phyloP scores from a whole-genome alignment of 2,329 filamentous ascomycete genomes.

The Trichoderma breve region DNA sequence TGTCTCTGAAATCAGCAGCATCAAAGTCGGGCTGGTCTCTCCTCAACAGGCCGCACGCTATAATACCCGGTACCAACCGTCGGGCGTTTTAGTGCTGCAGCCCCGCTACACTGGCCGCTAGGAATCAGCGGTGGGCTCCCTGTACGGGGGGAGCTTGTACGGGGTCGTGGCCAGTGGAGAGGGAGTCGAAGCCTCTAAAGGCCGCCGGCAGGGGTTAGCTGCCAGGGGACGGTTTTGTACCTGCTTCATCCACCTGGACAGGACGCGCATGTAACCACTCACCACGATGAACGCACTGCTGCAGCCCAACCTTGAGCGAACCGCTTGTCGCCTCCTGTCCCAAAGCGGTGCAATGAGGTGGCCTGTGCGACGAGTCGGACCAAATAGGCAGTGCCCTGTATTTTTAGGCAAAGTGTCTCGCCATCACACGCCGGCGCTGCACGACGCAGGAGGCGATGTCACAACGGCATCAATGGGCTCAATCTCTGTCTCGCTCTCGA shows the following conservation, averaged over 20 bases:
- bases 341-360: not conserved
- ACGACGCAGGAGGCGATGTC: not conserved
- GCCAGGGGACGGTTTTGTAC: not conserved
- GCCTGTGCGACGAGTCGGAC: not conserved
- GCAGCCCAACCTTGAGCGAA: not conserved
- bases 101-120: slow-evolving; percentile 11
- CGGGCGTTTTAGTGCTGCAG: slow-evolving; percentile 6
- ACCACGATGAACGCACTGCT: not conserved
- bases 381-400: not conserved
- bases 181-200: not conserved
- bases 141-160: slow-evolving; percentile 13
- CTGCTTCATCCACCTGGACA: not conserved
- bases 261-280: not conserved
- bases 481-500: not conserved
- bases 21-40: not conserved
- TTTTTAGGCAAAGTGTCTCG: not conserved
- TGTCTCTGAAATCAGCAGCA: slow-evolving; percentile 2
- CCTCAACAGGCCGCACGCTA: not conserved
- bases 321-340: slow-evolving; percentile 4
- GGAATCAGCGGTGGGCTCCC: slow-evolving; percentile 11
- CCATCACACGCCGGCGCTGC: not conserved
- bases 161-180: slow-evolving; percentile 10
- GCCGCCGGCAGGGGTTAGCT: not conserved
- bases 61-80: slow-evolving; percentile 5
- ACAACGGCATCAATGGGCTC: not conserved